Percentiles rank a stretch among this genome's conserved stretches.
phyloP scores from a whole-genome alignment of 179 eudicot species.

The Camellia oleifera region DNA sequence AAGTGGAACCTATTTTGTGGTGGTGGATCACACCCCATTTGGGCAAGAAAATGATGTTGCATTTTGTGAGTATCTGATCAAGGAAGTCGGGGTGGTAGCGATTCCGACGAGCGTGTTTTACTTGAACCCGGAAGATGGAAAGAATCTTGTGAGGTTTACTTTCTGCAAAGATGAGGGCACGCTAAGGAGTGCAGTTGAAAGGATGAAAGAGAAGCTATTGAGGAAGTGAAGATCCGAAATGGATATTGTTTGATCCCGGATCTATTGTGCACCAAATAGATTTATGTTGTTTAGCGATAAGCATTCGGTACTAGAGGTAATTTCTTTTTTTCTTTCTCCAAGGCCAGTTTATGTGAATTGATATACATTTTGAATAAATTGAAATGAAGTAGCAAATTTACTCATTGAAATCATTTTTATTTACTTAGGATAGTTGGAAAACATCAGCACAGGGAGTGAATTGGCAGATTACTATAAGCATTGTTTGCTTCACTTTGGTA shows the following conservation, averaged over 20 bases:
- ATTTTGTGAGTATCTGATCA: constrained; percentile 87
- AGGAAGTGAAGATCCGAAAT: constrained; percentile 14
- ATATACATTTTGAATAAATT: neutral
- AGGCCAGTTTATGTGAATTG: neutral
- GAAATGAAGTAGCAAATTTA: neutral
- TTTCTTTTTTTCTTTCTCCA: neutral
- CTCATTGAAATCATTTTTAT: neutral
- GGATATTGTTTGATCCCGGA: neutral
- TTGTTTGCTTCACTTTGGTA: neutral
- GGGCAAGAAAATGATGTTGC: constrained; percentile 76
- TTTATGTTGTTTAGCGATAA: neutral
- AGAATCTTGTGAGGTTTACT: constrained; percentile 92
- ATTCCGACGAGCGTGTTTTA: constrained; percentile 93
- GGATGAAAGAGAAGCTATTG: constrained; percentile 72
- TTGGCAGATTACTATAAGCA: neutral
- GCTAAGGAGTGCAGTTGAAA: constrained; percentile 60
- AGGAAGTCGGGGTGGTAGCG: constrained; percentile 95
- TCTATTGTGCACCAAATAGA: neutral
- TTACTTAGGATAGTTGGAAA: neutral
- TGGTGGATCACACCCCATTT: constrained; percentile 91
- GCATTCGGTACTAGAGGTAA: neutral
- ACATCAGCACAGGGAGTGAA: neutral
- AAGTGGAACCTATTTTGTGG: constrained; percentile 93
- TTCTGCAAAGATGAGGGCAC: constrained; percentile 87
- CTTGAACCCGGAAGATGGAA: constrained; percentile 82